Evolutionary conservation across 1,139 yeast genomes (phyloP), one percentile per base, ranked within the genome.

Genomic region (Blastobotrys arbuscula): DNA sequence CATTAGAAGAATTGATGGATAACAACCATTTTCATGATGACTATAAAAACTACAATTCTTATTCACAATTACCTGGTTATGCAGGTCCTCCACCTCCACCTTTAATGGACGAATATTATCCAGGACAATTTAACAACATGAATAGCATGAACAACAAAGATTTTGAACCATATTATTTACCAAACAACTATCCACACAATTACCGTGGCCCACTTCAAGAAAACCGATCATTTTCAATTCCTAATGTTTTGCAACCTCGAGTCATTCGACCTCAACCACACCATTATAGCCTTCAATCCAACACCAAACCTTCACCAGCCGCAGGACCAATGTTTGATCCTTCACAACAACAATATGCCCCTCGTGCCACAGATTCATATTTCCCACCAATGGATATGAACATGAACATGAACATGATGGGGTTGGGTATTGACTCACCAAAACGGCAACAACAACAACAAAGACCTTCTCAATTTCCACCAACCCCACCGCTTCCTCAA

Each of bases 171-270:
- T 33, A 24, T 24, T 24, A n/a, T 13, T 16, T 13, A 16, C 15
- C 39, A 36, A 21, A 24, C 21, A 28, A 21, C 19, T 15, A 28
- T n/a, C 23, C 13, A 15, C 13, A 3, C 30, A 9, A 13, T 28
- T 20, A 21, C 21, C 24, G 23, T 5, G 41, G 41, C n/a, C 35
- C 35, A 12, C 9, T 9, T 12, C 49, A 31, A n/a, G 34, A 30
- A 9, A 41, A 34, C 3, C 46, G 49, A 21, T 50, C 53, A n/a
- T 44, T 41, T 19, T 50, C 53, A 12, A 44, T 50, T 20, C 50
- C 53, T 6, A 43, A 47, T 5, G 31, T 47, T 12, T 33, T 50
- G 23, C 46, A 47, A 16, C 53, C 53, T 5, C 42, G 36, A 15
- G 48, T 49, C 3, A 21, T 44, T 12, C 38, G 48, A 34, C 43